Evolutionary conservation across 2,329 filamentous ascomycete species (phyloP).

Genomic region (Karstenula rhodostoma): DNA sequence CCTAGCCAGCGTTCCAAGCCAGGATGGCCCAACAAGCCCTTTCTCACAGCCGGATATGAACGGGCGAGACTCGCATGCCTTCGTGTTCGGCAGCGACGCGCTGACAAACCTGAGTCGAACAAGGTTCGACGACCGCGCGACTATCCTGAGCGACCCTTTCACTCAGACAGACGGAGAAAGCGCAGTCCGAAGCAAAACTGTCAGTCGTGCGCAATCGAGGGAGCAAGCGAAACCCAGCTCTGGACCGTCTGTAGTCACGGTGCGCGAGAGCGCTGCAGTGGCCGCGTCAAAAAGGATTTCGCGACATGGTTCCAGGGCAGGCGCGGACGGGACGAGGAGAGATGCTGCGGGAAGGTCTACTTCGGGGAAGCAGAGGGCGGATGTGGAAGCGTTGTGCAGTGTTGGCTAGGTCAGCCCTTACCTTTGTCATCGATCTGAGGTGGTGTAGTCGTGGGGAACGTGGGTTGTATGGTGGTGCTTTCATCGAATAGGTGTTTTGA

Average conservation of each 20-base stretch:
- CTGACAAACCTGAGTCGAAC: not conserved
- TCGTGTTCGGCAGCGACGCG: not conserved
- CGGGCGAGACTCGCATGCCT: not conserved
- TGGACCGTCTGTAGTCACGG: not conserved
- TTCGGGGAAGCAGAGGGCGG: not conserved
- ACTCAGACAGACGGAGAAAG: not conserved
- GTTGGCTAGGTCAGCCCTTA: not conserved
- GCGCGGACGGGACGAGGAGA: not conserved
- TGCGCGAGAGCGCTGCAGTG: not conserved
- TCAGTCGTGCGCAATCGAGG: not conserved
- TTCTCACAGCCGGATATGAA: slow-evolving; percentile 7
- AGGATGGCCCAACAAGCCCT: not conserved
- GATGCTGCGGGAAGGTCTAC: not conserved
- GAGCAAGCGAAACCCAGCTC: not conserved
- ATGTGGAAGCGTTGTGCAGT: not conserved
- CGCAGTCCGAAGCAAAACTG: not conserved
- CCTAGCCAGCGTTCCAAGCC: no score
- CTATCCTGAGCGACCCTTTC: not conserved
- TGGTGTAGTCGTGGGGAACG: no score
- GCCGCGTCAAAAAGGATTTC: not conserved
- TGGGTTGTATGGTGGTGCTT: no score
- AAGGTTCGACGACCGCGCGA: not conserved
- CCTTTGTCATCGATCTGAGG: no score
- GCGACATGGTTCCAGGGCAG: not conserved
- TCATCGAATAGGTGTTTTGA: no score